Conservation (phyloP, 2,329 filamentous ascomycete genomes). For the Trichophyton verrucosum region DNA sequence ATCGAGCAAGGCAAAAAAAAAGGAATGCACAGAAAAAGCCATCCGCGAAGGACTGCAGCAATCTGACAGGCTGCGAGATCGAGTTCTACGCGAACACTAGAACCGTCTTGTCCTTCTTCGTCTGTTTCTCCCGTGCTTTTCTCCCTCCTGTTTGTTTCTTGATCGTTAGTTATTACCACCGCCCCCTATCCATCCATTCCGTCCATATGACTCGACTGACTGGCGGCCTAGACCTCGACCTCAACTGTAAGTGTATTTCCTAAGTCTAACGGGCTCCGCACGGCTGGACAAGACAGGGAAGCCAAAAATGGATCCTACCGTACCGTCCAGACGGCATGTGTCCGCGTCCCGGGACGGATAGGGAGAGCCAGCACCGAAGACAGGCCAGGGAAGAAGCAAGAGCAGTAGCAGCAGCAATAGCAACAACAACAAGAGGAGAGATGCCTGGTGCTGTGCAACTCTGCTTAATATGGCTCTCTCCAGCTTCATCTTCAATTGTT, state of each 20-base stretch:
- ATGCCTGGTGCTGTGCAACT: background rate
- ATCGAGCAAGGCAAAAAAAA: no score
- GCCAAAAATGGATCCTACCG: background rate
- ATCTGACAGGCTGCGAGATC: slow-evolving; percentile 2
- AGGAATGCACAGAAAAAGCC: background rate
- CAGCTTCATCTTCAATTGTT: background rate
- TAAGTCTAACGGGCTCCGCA: background rate
- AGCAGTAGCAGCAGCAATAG: background rate
- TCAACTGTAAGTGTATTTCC: no score
- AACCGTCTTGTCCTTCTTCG: background rate
- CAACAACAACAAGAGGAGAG: background rate
- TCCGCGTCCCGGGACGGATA: background rate
- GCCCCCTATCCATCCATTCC: background rate
- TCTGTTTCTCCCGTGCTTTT: background rate
- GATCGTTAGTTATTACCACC: background rate
- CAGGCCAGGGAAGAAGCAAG: background rate
- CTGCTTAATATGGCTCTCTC: background rate
- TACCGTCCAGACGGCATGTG: background rate
- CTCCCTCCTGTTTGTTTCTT: background rate
- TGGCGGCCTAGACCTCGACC: no score
- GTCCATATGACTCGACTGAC: background rate
- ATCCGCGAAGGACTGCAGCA: background rate
- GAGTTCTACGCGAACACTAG: slow-evolving; percentile 1
- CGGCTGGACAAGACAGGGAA: background rate
- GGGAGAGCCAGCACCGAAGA: background rate